Evolutionary conservation across 148 eudicot species (phyloP), one percentile per base, ranked within the genome.

Genomic region (Polygonum maritimum): DNA sequence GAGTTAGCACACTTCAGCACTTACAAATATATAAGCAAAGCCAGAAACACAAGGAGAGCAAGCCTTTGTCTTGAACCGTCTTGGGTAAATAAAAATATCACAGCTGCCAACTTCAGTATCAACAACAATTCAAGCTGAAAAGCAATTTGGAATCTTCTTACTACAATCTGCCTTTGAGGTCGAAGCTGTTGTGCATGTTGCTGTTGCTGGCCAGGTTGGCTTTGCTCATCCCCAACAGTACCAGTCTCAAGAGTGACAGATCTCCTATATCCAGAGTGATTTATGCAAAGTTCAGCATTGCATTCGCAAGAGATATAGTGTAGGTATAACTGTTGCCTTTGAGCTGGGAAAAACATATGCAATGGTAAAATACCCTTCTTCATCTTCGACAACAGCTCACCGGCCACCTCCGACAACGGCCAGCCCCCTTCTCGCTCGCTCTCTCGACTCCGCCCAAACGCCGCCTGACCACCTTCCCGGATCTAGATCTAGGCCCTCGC

Each of bases 51-150:
- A 54, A 96, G 97, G 77, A 96, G 90, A 81, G 88, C 88, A 79
- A 96, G 98, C 91, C 97, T 92, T 71, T 92, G 94, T 79, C 88
- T 89, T 0, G 99, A 96, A 35, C 99, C 98, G 79, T 96, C 99
- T 89, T 96, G 99, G 86, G 88, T 92, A 77, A 96, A 92, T 80
- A 96, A 82, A 83, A 96, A 96, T 65, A 96, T 89, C 26, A 92
- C 94, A 21, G 98, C 98, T 71, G 92, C 99, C 85, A 96, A 86
- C 91, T 96, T 96, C 73, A 96, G 58, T 75, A 96, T 91, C 77
- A 96, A 98, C 76, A 87, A 76, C 77, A 92, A 77, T 82, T 96
- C 99, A 72, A 96, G 89, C 69, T 96, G 98, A 81, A 96, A 85
- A 48, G 95, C 98, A 80, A 96, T 88, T 87, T 92, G 99, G 79